Conservation (phyloP, 75 land plant species). For the Pinus tabuliformis region DNA sequence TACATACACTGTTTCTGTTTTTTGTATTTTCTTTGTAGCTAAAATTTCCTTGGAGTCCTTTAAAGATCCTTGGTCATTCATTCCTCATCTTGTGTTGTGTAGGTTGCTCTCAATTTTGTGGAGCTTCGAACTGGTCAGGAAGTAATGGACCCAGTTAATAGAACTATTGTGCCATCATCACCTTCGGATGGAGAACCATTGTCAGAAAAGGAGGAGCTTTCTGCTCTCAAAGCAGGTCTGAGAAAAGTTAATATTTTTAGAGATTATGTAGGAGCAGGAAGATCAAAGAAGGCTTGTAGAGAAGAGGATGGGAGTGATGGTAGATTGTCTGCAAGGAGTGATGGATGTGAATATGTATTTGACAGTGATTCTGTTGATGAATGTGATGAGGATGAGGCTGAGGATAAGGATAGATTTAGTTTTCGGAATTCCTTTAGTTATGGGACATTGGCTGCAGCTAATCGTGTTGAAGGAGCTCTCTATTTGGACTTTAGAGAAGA, state of each 20-base stretch:
- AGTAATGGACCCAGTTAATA: constrained; percentile 41
- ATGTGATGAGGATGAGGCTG: constrained; percentile 42
- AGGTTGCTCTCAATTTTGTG: constrained; percentile 60
- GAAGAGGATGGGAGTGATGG: constrained; percentile 58
- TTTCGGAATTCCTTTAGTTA: constrained; percentile 70
- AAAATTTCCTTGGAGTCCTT: no score
- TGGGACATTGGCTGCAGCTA: constrained; percentile 70
- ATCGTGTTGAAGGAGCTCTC: constrained; percentile 56
- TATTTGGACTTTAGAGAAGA: constrained; percentile 21
- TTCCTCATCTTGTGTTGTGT: neutral
- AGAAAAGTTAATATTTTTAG: constrained; percentile 52
- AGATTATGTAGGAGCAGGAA: constrained; percentile 40
- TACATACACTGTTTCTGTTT: no score
- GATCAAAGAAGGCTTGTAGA: constrained; percentile 40
- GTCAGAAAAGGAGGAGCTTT: constrained; percentile 65
- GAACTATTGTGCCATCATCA: constrained; percentile 40
- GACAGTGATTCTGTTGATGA: constrained; percentile 68
- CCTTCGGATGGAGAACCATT: constrained; percentile 31
- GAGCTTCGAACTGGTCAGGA: constrained; percentile 55
- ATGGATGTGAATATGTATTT: constrained; percentile 45
- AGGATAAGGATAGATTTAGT: constrained; percentile 33
- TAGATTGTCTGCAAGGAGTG: constrained; percentile 50
- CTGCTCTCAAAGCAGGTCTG: constrained; percentile 58
- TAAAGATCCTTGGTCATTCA: no score
- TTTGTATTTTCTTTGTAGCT: no score